Evolutionary conservation across 2,329 filamentous ascomycete species (phyloP).

Genomic region (Catunica adiposa): DNA sequence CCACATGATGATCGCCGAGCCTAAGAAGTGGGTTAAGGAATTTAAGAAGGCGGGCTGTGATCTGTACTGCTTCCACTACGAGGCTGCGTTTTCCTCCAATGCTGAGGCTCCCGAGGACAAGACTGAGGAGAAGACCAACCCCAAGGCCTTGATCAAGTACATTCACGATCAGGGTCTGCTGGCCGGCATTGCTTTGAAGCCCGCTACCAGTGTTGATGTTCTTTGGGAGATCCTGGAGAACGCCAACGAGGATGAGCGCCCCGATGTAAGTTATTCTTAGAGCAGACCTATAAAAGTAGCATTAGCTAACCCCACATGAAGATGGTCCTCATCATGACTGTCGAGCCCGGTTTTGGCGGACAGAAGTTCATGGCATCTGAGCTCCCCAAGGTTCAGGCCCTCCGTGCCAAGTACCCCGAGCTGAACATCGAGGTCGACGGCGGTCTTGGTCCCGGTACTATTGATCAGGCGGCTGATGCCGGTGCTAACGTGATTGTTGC

Average conservation of each 20-base stretch:
- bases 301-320: constrained; percentile 23
- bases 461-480: constrained; percentile 85
- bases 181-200: constrained; percentile 92
- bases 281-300: too few relatives aligned
- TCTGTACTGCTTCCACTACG: constrained; percentile 99
- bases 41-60: constrained; percentile 91
- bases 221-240: constrained; percentile 78
- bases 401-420: constrained; percentile 72
- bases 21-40: constrained; percentile 94
- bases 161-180: constrained; percentile 80
- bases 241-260: constrained; percentile 54
- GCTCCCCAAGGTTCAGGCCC: constrained; percentile 76
- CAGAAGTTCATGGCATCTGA: constrained; percentile 98
- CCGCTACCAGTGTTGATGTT: constrained; percentile 76
- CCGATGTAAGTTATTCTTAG: constrained; percentile 52
- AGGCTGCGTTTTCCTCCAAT: constrained; percentile 78
- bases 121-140: constrained; percentile 57
- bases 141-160: constrained; percentile 71
- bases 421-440: constrained; percentile 97
- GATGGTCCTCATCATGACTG: constrained; percentile 99
- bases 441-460: constrained; percentile 71
- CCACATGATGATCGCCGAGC: constrained; percentile 99
- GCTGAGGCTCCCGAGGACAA: constrained; percentile 60
- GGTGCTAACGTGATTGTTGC: constrained; percentile 97
- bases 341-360: constrained; percentile 90